phyloP scores from a whole-genome alignment of 805 yeast genomes.

The Yamadazyma sp. region DNA sequence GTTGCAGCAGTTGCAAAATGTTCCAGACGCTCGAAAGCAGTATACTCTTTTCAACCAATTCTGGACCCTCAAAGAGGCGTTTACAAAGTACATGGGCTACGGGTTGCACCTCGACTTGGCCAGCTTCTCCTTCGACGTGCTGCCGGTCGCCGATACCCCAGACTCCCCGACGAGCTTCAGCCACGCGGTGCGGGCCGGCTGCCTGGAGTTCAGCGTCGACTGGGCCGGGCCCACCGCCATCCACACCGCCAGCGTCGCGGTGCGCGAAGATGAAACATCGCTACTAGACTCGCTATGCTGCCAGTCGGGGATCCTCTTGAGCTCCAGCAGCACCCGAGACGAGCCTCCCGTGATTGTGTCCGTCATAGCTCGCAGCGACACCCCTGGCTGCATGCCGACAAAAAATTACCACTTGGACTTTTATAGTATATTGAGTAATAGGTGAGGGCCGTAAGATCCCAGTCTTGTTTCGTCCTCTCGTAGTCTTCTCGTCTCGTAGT shows the following conservation, averaged over 20 bases:
- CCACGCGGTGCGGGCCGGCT: neutral
- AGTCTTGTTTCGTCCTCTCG: too few species aligned
- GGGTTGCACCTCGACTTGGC: slow-evolving; percentile 43
- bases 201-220: neutral
- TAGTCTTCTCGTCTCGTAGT: too few species aligned
- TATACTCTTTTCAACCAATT: slow-evolving; percentile 49
- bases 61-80: slow-evolving; percentile 84
- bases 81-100: slow-evolving; percentile 62
- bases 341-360: slow-evolving; percentile 13
- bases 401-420: too few species aligned
- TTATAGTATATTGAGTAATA: too few species aligned
- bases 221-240: neutral
- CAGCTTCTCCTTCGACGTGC: slow-evolving; percentile 17
- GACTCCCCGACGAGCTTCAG: neutral
- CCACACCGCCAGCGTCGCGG: neutral
- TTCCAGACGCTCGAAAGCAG: slow-evolving; percentile 17
- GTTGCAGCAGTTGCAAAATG: slow-evolving; percentile 23
- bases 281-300: neutral
- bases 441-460: too few species aligned
- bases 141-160: neutral
- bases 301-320: slow-evolving; percentile 7
- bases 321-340: neutral
- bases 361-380: too few species aligned
- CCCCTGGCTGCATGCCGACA: too few species aligned
- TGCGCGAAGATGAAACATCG: neutral